Conservation (phyloP, 306 rosid genomes). For the Cucurbita maxima region DNA sequence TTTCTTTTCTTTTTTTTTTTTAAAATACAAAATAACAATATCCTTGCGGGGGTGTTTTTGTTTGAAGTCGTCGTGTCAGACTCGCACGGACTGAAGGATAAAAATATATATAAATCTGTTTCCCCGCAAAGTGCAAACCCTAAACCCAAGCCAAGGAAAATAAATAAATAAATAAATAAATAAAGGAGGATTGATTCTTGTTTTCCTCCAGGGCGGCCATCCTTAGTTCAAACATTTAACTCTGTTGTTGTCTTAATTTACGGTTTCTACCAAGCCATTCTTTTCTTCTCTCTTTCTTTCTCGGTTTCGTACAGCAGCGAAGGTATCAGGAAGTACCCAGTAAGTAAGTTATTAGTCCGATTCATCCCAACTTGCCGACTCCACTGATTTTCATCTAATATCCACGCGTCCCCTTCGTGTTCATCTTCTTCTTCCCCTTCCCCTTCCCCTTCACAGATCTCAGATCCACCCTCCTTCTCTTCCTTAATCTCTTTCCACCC, state of each 20-base stretch:
- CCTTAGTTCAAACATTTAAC: neutral
- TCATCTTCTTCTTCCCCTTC: neutral
- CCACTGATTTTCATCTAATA: no score
- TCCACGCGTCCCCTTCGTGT: no score
- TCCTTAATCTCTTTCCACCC: neutral
- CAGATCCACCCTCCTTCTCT: neutral
- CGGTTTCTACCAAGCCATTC: conserved; percentile 7
- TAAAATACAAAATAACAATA: neutral
- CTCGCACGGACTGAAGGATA: neutral
- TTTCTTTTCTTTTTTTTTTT: neutral
- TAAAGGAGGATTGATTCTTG: neutral
- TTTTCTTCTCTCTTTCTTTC: neutral
- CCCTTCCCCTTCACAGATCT: neutral
- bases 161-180: neutral
- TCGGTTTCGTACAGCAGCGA: neutral
- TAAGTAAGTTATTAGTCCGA: neutral
- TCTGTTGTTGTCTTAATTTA: conserved; percentile 19
- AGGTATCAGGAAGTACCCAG: neutral
- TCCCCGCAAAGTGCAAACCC: no score
- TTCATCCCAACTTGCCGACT: no score
- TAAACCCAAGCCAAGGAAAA: no score
- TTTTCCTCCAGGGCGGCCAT: neutral
- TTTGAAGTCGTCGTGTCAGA: neutral
- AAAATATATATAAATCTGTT: neutral
- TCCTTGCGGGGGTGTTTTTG: neutral